Evolutionary conservation across 345 rosid genomes (phyloP).

Genomic region (Adansonia digitata): DNA sequence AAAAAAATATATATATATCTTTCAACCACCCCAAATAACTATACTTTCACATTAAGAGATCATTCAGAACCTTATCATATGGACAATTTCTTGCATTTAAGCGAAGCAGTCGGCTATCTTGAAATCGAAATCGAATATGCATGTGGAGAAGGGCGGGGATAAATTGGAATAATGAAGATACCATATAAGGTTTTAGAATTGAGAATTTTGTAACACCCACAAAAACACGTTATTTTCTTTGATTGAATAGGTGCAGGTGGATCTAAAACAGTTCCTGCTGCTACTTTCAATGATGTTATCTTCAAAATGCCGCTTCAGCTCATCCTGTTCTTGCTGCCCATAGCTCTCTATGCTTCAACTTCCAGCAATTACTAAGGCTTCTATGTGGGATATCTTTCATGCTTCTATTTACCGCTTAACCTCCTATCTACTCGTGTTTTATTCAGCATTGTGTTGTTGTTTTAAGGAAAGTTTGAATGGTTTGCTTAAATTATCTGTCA

Average conservation of each 20-base stretch:
- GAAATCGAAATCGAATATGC: too few relatives aligned
- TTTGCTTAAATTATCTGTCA: not conserved
- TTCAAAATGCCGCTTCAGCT: constrained; percentile 15
- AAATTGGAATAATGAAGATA: too few relatives aligned
- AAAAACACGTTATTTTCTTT: not conserved
- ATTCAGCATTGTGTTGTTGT: not conserved
- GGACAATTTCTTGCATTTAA: too few relatives aligned
- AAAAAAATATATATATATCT: too few relatives aligned
- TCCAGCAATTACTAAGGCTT: constrained; percentile 18
- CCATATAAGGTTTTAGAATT: not conserved
- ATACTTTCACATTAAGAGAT: too few relatives aligned
- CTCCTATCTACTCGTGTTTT: not conserved
- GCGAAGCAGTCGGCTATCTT: too few relatives aligned
- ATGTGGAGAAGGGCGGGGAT: too few relatives aligned
- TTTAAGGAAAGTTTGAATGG: too few relatives aligned
- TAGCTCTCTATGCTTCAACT: constrained; percentile 18
- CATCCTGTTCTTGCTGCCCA: constrained; percentile 16
- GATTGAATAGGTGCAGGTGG: constrained; percentile 3
- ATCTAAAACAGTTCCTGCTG: constrained; percentile 6
- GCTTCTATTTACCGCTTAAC: not conserved
- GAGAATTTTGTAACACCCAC: not conserved
- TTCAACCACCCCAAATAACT: too few relatives aligned
- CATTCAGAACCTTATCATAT: too few relatives aligned
- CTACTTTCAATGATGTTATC: not conserved
- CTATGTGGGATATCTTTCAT: not conserved